Evolutionary conservation across 148 eudicot genomes (phyloP).

Genomic region (Cornus kousa): DNA sequence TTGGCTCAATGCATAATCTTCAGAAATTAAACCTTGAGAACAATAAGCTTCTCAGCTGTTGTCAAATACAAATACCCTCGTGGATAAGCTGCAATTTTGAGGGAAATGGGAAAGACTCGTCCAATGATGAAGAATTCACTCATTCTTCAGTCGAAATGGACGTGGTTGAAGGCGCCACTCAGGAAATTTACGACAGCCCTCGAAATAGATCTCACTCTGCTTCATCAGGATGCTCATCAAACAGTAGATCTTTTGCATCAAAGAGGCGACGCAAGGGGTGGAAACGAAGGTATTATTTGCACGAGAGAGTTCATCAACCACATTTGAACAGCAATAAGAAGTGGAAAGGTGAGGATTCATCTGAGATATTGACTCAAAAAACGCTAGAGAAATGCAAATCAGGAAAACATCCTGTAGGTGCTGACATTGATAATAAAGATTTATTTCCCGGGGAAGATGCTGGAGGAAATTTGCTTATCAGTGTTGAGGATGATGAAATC

Average conservation of each 20-base stretch:
- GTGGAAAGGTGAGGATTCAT: conserved; percentile 53
- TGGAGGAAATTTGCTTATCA: conserved; percentile 22
- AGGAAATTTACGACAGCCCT: conserved; percentile 34
- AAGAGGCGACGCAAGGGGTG: conserved; percentile 59
- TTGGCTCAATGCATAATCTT: conserved; percentile 68
- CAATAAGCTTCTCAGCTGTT: conserved; percentile 65
- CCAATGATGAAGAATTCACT: conserved; percentile 41
- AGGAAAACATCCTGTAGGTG: conserved; percentile 32
- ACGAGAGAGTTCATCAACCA: conserved; percentile 82
- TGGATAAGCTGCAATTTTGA: conserved; percentile 93
- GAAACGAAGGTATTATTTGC: conserved; percentile 74
- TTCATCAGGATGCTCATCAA: conserved; percentile 47
- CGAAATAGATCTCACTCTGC: conserved; percentile 34
- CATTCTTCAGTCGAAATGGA: conserved; percentile 87
- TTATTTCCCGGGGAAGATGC: conserved; percentile 23
- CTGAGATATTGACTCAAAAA: conserved; percentile 27
- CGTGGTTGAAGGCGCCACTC: conserved; percentile 52
- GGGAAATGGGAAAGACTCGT: conserved; percentile 49
- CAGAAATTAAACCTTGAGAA: conserved; percentile 73
- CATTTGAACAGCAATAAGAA: conserved; percentile 63
- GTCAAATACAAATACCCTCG: conserved; percentile 50
- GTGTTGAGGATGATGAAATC: conserved; percentile 27
- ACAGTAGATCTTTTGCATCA: conserved; percentile 48
- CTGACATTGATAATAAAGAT: conserved; percentile 31
- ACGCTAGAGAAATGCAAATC: conserved; percentile 39